Evolutionary conservation across 768 basidiomycete genomes (phyloP), one percentile per base, ranked within the genome.

Genomic region (Boletus coccyginus): DNA sequence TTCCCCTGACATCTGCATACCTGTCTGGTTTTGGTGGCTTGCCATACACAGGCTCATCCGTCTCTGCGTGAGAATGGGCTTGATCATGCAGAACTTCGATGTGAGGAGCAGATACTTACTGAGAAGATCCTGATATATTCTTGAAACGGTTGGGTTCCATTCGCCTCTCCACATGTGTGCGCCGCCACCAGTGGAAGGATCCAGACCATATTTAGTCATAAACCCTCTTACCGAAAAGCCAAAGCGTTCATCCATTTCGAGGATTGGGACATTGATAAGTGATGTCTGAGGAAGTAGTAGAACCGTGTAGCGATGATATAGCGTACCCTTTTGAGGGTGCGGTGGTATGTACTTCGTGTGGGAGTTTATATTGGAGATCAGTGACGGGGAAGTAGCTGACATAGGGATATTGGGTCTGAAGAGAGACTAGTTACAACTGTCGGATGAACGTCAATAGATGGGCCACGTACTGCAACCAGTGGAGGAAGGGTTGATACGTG

Each of bases 271-370:
- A 29, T 80, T 62, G 9, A 74, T 52, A 1, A 50, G 53, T 66
- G 40, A 83, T 68, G 81, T 77, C 62, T 96, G 93, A 11, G 84
- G 86, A 46, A 95, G 78, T 31, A 96, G 75, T 31, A 96, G 75
- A 43, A 88, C 62, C 10, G 85, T 82, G 70, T 96, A 97, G 58
- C 96, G 92, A 73, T 99, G 96, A 73, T 92, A 94, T 0, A 85
- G 84, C 12, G 94, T 88, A 48, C 94, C 94, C 38, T 82, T 81
- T 68, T 93, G 90, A 4, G 96, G 96, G 62, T 97, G 94, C 5
- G 95, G 97, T 7, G 96, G 90, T 60, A 95, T 77, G 71, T 95
- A 98, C 27, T 75, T 74, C 7, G 88, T 89, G 68, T 90, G 88
- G 2, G 77, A 70, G 59, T 81, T 75, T 50, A 79, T 65, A 38